Conservation (phyloP, 2,329 filamentous ascomycete genomes). For the Diplocarpon rosae region DNA sequence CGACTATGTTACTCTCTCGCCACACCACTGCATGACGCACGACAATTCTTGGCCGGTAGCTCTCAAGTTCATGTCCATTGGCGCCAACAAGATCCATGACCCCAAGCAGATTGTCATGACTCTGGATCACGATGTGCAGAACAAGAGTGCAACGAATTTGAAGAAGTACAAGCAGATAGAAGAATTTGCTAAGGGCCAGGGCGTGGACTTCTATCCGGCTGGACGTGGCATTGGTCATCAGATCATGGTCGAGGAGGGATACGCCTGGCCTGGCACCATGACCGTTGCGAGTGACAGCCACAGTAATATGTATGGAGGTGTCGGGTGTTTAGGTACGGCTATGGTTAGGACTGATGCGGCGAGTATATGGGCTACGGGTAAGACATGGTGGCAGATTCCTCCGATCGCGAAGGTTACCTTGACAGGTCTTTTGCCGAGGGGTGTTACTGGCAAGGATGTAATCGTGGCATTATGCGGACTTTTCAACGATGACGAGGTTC, state of each 20-base stretch:
- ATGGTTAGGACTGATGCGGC: conserved; percentile 84
- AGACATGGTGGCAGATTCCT: conserved; percentile 84
- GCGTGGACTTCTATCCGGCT: conserved; percentile 66
- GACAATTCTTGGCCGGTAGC: conserved; percentile 72
- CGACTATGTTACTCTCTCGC: conserved; percentile 72
- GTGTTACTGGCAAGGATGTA: conserved; percentile 87
- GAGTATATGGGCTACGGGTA: conserved; percentile 70
- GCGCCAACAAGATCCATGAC: conserved; percentile 62
- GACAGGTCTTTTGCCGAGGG: conserved; percentile 60
- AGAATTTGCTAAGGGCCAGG: conserved; percentile 68
- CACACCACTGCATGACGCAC: conserved; percentile 73
- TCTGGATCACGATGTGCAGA: conserved; percentile 82
- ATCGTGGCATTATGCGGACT: conserved; percentile 81
- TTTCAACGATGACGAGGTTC: conserved; percentile 77
- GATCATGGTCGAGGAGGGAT: conserved; percentile 79
- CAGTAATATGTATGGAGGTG: conserved; percentile 72
- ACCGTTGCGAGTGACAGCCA: conserved; percentile 72
- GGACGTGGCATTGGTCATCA: conserved; percentile 83
- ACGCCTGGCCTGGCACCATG: conserved; percentile 75
- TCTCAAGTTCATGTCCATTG: conserved; percentile 71
- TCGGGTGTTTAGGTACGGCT: conserved; percentile 66
- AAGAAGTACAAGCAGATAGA: conserved; percentile 77
- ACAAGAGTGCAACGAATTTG: conserved; percentile 65
- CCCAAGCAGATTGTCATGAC: conserved; percentile 69
- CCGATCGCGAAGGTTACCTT: conserved; percentile 73